phyloP scores from a whole-genome alignment of 768 basidiomycete species.

The Serendipita sp. region DNA sequence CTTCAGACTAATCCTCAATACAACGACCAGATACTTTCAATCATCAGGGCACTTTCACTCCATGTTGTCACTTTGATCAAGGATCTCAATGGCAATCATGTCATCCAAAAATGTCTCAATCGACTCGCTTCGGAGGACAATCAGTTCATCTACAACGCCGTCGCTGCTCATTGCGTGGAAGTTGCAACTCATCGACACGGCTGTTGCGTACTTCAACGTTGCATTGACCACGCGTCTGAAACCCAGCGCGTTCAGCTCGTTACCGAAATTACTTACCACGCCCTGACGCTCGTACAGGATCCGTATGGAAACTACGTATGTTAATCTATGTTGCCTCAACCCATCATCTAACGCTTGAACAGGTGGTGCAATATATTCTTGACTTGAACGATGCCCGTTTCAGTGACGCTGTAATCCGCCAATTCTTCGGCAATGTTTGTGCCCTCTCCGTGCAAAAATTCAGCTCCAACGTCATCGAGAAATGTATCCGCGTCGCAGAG shows the following conservation, averaged over 20 bases:
- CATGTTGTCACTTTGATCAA: conserved; percentile 99
- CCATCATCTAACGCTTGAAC: background rate
- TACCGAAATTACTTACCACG: conserved; percentile 97
- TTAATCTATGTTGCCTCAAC: background rate
- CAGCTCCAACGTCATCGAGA: conserved; percentile 97
- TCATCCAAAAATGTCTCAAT: conserved; percentile 98
- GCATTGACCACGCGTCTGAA: conserved; percentile 95
- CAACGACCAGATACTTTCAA: conserved; percentile 85
- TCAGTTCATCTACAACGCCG: conserved; percentile 99
- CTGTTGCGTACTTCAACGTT: conserved; percentile 94
- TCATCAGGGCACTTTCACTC: conserved; percentile 89
- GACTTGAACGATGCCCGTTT: conserved; percentile 97
- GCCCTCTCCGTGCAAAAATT: conserved; percentile 98
- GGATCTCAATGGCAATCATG: conserved; percentile 92
- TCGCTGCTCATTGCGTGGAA: conserved; percentile 96
- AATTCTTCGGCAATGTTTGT: conserved; percentile 95
- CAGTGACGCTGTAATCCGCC: conserved; percentile 92
- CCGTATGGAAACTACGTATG: conserved; percentile 71
- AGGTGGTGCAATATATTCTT: conserved; percentile 96
- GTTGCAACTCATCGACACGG: conserved; percentile 97
- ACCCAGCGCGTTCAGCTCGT: conserved; percentile 90
- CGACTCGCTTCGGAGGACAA: conserved; percentile 97
- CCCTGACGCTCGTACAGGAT: conserved; percentile 92
- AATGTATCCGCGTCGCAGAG: conserved; percentile 90
- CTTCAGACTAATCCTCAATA: conserved; percentile 66